Evolutionary conservation across 208 protist genomes (phyloP).

Genomic region (Leptomonas pyrrhocoris): DNA sequence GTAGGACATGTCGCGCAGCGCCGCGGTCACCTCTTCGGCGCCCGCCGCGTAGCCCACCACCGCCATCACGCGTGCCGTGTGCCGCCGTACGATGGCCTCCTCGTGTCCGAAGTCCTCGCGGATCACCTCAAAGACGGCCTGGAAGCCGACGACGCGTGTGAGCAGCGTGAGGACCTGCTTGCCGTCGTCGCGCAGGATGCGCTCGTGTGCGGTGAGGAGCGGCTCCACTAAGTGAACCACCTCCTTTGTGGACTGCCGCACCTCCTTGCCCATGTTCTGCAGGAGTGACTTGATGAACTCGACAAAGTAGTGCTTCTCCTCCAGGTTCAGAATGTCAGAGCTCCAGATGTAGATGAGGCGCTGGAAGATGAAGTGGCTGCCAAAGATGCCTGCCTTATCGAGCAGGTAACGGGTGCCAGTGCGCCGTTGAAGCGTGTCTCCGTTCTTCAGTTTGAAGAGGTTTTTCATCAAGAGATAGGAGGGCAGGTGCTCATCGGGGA

Average conservation of each 20-base stretch:
- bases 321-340: constrained; percentile 96
- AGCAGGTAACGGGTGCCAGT: constrained; percentile 96
- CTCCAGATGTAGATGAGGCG: constrained; percentile 98
- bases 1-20: constrained; percentile 97
- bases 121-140: constrained; percentile 98
- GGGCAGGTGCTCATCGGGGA: constrained; percentile 92
- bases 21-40: constrained; percentile 95
- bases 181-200: constrained; percentile 98
- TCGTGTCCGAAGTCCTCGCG: constrained; percentile 98
- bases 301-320: constrained; percentile 98
- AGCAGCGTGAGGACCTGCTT: constrained; percentile 99
- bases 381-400: constrained; percentile 98
- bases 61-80: constrained; percentile 97
- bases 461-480: constrained; percentile 98
- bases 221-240: constrained; percentile 99
- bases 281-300: constrained; percentile 99
- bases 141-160: constrained; percentile 98
- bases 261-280: constrained; percentile 96
- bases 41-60: constrained; percentile 97
- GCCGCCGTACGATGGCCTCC: constrained; percentile 98
- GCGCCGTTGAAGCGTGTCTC: constrained; percentile 97
- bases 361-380: constrained; percentile 97
- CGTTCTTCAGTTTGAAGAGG: constrained; percentile 99
- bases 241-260: constrained; percentile 97
- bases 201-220: constrained; percentile 98